Conservation (phyloP, 345 rosid genomes). For the Anastatica hierochuntica region DNA sequence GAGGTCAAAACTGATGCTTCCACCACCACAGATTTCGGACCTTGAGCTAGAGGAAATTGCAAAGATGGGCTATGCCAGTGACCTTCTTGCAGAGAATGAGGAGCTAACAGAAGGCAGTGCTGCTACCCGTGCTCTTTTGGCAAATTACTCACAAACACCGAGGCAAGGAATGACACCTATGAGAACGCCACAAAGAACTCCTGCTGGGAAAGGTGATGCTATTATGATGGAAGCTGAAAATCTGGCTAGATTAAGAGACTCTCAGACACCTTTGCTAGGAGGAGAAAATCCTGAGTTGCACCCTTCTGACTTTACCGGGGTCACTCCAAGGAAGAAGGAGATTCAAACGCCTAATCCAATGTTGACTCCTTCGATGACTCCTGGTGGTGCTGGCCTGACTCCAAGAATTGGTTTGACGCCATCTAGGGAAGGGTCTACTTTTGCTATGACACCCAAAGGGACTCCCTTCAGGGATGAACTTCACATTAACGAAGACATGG, state of each 20-base stretch:
- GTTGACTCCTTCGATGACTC: conserved; percentile 89
- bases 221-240: conserved; percentile 99
- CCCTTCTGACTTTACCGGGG: conserved; percentile 98
- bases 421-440: conserved; percentile 71
- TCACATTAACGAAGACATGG: conserved; percentile 89
- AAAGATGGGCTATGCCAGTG: conserved; percentile 97
- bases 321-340: conserved; percentile 83
- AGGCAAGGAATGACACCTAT: conserved; percentile 79
- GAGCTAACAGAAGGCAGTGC: conserved; percentile 84
- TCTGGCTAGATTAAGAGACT: conserved; percentile 88
- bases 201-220: conserved; percentile 94
- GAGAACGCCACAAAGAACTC: conserved; percentile 95
- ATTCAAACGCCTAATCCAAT: conserved; percentile 89
- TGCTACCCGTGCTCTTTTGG: conserved; percentile 92
- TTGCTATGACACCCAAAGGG: conserved; percentile 81
- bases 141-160: conserved; percentile 85
- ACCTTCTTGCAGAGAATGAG: conserved; percentile 70
- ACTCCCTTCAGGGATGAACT: conserved; percentile 97
- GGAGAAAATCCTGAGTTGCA: conserved; percentile 98
- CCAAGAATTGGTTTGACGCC: conserved; percentile 95
- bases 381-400: conserved; percentile 67
- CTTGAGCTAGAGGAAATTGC: conserved; percentile 95
- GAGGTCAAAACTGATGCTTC: conserved; percentile 94
- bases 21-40: conserved; percentile 95
- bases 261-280: conserved; percentile 93